phyloP scores from a whole-genome alignment of 2,329 filamentous ascomycete species.

The Rhinocladiella mackenziei region DNA sequence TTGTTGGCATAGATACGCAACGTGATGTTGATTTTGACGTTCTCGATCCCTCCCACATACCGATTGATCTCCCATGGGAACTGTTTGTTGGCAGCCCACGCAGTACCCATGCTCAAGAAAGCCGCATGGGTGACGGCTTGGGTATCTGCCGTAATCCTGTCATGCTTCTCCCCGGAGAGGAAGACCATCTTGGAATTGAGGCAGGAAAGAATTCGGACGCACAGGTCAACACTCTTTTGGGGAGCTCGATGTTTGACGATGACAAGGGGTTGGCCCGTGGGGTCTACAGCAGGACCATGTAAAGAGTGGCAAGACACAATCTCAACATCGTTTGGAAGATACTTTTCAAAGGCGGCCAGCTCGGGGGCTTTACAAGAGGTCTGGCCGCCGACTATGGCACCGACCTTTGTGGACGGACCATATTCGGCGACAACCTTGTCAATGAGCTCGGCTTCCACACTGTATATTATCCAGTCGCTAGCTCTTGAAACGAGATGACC shows the following conservation, averaged over 20 bases:
- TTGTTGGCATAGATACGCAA: slow-evolving; percentile 97
- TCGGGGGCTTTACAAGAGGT: slow-evolving; percentile 98
- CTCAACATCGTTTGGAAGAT: slow-evolving; percentile 82
- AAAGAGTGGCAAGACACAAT: slow-evolving; percentile 96
- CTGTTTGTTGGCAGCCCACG: slow-evolving; percentile 91
- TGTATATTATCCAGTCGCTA: slow-evolving; percentile 99
- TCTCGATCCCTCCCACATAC: slow-evolving; percentile 95
- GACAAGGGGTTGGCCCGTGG: slow-evolving; percentile 82
- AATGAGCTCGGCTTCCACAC: slow-evolving; percentile 90
- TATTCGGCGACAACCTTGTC: slow-evolving; percentile 81
- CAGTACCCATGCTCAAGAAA: slow-evolving; percentile 95
- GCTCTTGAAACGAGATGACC: slow-evolving; percentile 91
- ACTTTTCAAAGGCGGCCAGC: slow-evolving; percentile 84
- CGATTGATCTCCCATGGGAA: slow-evolving; percentile 97
- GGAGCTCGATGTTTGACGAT: slow-evolving; percentile 90
- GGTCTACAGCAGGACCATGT: slow-evolving; percentile 86
- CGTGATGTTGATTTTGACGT: slow-evolving; percentile 98
- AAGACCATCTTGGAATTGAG: slow-evolving; percentile 82
- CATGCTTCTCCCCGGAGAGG: slow-evolving; percentile 80
- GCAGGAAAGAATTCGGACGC: slow-evolving; percentile 76
- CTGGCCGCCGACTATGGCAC: slow-evolving; percentile 93
- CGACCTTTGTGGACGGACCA: slow-evolving; percentile 89
- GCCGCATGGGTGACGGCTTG: slow-evolving; percentile 97
- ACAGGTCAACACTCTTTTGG: slow-evolving; percentile 68
- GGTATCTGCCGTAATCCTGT: slow-evolving; percentile 96